Percentiles rank a stretch among this genome's conserved stretches.
These are phyloP conservation scores for Dendryphion nanum DNA, from an alignment of 2,329 filamentous ascomycete genomes.

Conservation along the genomic window DNA sequence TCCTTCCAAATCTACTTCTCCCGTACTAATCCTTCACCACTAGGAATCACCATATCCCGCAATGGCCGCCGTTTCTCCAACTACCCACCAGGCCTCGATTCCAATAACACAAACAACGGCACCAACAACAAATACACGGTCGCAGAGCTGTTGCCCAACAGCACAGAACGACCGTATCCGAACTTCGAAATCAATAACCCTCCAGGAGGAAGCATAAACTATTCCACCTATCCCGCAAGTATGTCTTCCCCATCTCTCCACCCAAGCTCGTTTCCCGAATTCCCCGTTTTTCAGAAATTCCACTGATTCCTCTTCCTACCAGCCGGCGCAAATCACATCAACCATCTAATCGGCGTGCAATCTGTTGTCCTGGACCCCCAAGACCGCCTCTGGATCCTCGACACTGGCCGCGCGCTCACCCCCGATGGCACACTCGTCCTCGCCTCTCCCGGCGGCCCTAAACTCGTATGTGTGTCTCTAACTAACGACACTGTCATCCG, in stretches of 20 bases:
- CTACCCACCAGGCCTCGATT: slow-evolving; percentile 51
- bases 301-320: slow-evolving; percentile 3
- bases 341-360: slow-evolving; percentile 53
- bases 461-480: slow-evolving; percentile 51
- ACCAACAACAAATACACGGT: slow-evolving; percentile 48
- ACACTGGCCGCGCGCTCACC: slow-evolving; percentile 50
- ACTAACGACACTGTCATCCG: slow-evolving; percentile 46
- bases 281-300: background rate
- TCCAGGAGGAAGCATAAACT: slow-evolving; percentile 52
- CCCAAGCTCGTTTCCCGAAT: background rate
- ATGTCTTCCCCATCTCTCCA: slow-evolving; percentile 7
- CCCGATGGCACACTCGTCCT: slow-evolving; percentile 45
- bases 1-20: too few relatives aligned
- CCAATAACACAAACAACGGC: slow-evolving; percentile 46
- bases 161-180: slow-evolving; percentile 46
- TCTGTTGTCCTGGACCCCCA: slow-evolving; percentile 52
- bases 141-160: slow-evolving; percentile 46
- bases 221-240: slow-evolving; percentile 46
- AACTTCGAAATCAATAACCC: slow-evolving; percentile 47
- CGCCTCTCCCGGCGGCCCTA: slow-evolving; percentile 50
- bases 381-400: slow-evolving; percentile 55
- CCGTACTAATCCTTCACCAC: too few relatives aligned
- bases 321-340: slow-evolving; percentile 46
- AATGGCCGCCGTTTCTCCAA: slow-evolving; percentile 55
- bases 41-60: too few relatives aligned